Evolutionary conservation across 768 basidiomycete species (phyloP), one percentile per base, ranked within the genome.

Genomic region (Trametes coccinea): DNA sequence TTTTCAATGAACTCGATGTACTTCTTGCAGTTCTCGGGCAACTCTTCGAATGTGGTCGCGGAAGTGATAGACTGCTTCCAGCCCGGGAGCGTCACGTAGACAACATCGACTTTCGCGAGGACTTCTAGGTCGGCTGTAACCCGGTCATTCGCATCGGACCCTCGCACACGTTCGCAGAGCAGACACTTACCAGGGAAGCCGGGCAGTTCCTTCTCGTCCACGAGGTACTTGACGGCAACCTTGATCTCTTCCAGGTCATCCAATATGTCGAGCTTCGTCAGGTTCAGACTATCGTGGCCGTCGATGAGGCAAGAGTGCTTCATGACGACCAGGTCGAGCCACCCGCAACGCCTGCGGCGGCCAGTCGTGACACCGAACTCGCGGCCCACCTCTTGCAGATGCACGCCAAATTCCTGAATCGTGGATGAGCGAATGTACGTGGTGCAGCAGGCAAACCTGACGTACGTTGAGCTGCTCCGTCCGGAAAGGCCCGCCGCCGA

Each of bases 401-500:
- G 93, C 17, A 82, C 81, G 10, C 97, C 97, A 43, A 88, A 73
- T 29, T 88, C 85, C 93, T 95, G 22, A 68, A 1, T 46, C 44
- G 45, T 59, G 2, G 16, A 9, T 40, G 54, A 47, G 11, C 5
- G 17, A 11, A 22, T 22, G 22, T 7, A 3, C n/a, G 6, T 5
- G 17, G 5, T 1, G 1, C 17, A 54, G 33, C 9, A 13, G n/a
- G 27, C 49, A 43, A 52, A 27, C 62, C 22, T 27, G 47, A 78
- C 87, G 59, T 53, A 93, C 90, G 74, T 95, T 90, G 58, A 97
- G 82, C 73, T 94, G 92, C 74, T 99, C 97, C 0, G 92, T 93
- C 7, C 97, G 95, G 82, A 99, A 98, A 3, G 97, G 97, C 0
- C 97, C 97, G 41, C 94, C 93, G n/a, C 97, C 97, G 27, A 99